Evolutionary conservation across 164 flowering plant genomes (phyloP), one percentile per base, ranked within the genome.

Genomic region (Nymphaea thermarum): DNA sequence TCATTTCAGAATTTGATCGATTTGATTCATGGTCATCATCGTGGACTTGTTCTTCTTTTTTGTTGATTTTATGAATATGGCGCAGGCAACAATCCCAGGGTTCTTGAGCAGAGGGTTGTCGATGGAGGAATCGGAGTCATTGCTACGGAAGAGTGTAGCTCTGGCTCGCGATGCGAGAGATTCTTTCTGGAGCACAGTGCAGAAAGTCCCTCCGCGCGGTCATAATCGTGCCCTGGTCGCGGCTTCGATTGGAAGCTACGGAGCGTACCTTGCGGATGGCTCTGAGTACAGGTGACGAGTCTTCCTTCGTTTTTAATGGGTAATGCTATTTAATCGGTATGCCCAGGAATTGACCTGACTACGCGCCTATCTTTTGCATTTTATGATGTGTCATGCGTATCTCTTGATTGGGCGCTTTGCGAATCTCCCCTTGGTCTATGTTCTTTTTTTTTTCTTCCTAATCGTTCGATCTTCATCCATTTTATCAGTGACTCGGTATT

Each of bases 201-300:
- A 80, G 59, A 63, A 44, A 6, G 61, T 43, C 47, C 75, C 79
- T 4, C 77, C 68, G 3, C 77, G 76, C 65, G 60, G 67, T 25
- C 81, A 82, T 62, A 83, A 82, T 73, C 80, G 78, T 63, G 89
- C 93, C 57, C 64, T 94, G 70, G 95, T 94, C 68, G 96, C 98
- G 44, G 98, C 97, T 14, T 93, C 97, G 5, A 79, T 93, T 67
- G 98, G 97, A 68, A 88, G 98, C 82, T 94, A 89, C 77, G 98
- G 98, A 68, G 97, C 98, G 68, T 91, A 88, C 76, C 90, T 94
- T 74, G 98, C 98, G 41, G 97, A 94, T 84, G 97, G 97, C 15
- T 94, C 98, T 3, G 97, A 94, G 55, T 91, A 91, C 82, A 94
- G 94, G 98, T 88, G 43, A 45, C 36, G 53, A 2, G 5, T 5